Evolutionary conservation across 179 eudicot genomes (phyloP), one percentile per base, ranked within the genome.

Genomic region (Gypsophila paniculata): DNA sequence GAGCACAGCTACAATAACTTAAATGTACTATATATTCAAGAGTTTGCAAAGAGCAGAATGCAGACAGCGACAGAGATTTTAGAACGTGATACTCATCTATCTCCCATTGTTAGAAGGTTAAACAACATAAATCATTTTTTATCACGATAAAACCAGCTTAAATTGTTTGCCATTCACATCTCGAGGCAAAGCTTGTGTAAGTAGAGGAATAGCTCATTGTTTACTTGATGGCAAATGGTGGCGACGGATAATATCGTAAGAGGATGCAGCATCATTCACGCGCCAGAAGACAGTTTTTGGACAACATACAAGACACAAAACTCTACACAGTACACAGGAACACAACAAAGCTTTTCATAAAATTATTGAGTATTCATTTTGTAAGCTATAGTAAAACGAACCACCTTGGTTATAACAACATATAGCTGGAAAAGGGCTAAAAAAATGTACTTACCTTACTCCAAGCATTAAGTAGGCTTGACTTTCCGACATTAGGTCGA

Each of bases 391-490:
- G 68, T 62, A 29, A 57, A 10, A 73, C 54, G 53, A 70, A 52
- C 34, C 58, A 48, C 22, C 51, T 19, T 57, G 36, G 25, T 46
- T 19, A 3, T 49, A 11, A 2, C 39, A 58, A 38, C 51, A 60
- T 61, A 58, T 61, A 58, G 42, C 39, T 51, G 48, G 71, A 8
- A 44, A 44, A n/a, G n/a, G 32, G 52, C 44, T 54, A 74, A 65
- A 18, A 80, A 61, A 36, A 15, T 26, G 23, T 36, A 53, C 57
- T 71, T 91, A 94, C 99, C 86, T 89, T 92, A 84, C 99, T 91
- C 99, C 97, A 94, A 54, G 97, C 91, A 82, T 94, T 94, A 14
- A 94, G 90, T 59, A 94, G 93, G 85, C 99, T 94, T 19, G 99
- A 94, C 80, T 94, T 94, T 77, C 99, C 97, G 69, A 94, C 99